A percentile compares a stretch with the other conserved stretches of the same genome.
Evolutionary conservation across 352 stramenopile species (phyloP).

Genomic region (Phytophthora tubulina): DNA sequence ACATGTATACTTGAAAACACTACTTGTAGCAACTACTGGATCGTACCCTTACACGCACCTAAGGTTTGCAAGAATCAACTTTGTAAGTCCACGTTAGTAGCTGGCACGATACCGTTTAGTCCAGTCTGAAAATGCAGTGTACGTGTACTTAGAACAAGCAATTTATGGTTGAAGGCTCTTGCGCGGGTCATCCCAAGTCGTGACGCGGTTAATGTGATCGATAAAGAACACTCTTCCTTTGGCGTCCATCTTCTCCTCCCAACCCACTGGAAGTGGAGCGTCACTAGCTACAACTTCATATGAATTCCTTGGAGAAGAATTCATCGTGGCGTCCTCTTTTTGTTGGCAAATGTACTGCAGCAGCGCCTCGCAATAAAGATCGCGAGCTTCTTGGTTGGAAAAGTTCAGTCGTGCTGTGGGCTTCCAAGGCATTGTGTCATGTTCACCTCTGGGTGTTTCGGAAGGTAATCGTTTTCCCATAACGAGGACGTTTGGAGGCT

Average conservation of each 20-base stretch:
- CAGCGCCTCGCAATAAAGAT: slow-evolving; percentile 75
- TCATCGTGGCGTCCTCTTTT: slow-evolving; percentile 50
- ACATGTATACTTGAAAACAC: slow-evolving; percentile 15
- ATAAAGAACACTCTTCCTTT: slow-evolving; percentile 81
- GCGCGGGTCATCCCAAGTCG: slow-evolving; percentile 75
- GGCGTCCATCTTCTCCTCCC: slow-evolving; percentile 74
- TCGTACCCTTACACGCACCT: no score
- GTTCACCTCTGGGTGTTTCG: slow-evolving; percentile 29
- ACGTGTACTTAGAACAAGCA: neutral
- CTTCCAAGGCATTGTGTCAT: slow-evolving; percentile 44
- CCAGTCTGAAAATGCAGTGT: neutral
- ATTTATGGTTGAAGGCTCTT: slow-evolving; percentile 23
- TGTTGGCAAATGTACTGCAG: slow-evolving; percentile 81
- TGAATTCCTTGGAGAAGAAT: slow-evolving; percentile 7
- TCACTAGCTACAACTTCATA: neutral
- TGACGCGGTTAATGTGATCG: slow-evolving; percentile 79
- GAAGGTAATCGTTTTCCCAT: slow-evolving; percentile 46
- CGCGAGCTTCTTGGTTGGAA: slow-evolving; percentile 59
- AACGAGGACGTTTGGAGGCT: slow-evolving; percentile 64
- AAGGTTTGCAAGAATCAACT: neutral
- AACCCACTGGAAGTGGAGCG: slow-evolving; percentile 61
- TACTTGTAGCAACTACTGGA: neutral
- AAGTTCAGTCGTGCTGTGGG: slow-evolving; percentile 50
- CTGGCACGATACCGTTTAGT: no score
- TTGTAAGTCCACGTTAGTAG: neutral